Evolutionary conservation across 2,329 filamentous ascomycete genomes (phyloP).

Genomic region (Sphaceloma murrayae): DNA sequence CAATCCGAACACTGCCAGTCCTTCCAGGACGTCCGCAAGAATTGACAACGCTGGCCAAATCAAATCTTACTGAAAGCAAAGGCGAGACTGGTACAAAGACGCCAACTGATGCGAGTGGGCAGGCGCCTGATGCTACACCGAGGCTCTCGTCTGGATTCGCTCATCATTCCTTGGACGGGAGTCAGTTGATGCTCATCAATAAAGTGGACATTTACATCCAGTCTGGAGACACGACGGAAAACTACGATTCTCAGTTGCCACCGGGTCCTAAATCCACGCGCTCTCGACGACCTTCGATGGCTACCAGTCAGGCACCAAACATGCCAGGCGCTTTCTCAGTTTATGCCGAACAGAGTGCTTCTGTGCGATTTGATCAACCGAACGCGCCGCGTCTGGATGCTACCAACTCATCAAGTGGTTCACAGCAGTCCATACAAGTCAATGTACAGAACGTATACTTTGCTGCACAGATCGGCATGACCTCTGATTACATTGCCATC

Average conservation of each 20-base stretch:
- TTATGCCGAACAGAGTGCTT: slow-evolving; percentile 36
- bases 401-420: too few species aligned
- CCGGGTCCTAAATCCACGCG: neutral
- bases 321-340: slow-evolving; percentile 41
- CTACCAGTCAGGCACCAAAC: slow-evolving; percentile 24
- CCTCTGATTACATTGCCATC: slow-evolving; percentile 6
- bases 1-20: neutral
- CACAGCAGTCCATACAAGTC: slow-evolving; percentile 1
- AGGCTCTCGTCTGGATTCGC: too few species aligned
- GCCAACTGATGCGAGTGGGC: neutral
- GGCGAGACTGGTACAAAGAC: neutral
- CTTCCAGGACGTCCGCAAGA: too few species aligned
- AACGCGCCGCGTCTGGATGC: too few species aligned
- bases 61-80: neutral
- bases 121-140: too few species aligned
- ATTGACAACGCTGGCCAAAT: too few species aligned
- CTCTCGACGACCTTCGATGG: neutral
- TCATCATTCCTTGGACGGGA: too few species aligned
- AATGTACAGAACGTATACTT: neutral
- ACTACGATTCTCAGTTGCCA: neutral
- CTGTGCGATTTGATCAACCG: slow-evolving; percentile 17
- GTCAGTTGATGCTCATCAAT: slow-evolving; percentile 8
- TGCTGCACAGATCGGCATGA: slow-evolving; percentile 8
- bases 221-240: neutral
- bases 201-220: slow-evolving; percentile 5